phyloP scores from a whole-genome alignment of 1,284 basidiomycete species.

The Trichosporon inkin region DNA sequence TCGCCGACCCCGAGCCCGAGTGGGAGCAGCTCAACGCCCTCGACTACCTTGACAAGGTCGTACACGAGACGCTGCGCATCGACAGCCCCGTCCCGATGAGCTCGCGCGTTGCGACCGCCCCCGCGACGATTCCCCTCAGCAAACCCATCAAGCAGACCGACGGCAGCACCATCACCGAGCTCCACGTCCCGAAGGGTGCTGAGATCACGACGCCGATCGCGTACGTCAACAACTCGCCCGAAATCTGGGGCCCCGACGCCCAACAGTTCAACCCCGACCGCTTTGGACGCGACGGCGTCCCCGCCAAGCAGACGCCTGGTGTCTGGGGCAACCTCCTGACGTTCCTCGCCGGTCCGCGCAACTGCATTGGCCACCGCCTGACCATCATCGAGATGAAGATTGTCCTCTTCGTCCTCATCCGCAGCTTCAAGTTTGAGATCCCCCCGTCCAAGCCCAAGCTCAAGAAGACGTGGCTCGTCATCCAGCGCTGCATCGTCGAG shows the following conservation, averaged over 20 bases:
- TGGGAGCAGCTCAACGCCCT: constrained; percentile 49
- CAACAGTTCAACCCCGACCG: constrained; percentile 2
- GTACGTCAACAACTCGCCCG: constrained; percentile 17
- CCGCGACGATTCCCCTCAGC: constrained; percentile 61
- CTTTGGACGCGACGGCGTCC: neutral
- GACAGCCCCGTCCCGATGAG: constrained; percentile 65
- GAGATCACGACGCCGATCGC: constrained; percentile 55
- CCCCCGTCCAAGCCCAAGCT: constrained; percentile 37
- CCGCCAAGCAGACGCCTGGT: constrained; percentile 49
- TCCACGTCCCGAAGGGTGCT: constrained; percentile 60
- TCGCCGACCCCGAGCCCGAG: constrained; percentile 41
- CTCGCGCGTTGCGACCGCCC: constrained; percentile 58
- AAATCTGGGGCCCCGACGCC: constrained; percentile 1
- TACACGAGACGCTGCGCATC: constrained; percentile 64
- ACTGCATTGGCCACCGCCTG: constrained; percentile 4
- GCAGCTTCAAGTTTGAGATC: constrained; percentile 58
- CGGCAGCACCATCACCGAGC: constrained; percentile 44
- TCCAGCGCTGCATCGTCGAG: constrained; percentile 43
- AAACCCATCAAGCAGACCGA: constrained; percentile 47
- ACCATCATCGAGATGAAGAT: constrained; percentile 7
- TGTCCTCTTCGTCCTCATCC: constrained; percentile 58
- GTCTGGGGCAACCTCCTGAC: constrained; percentile 6
- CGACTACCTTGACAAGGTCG: constrained; percentile 60
- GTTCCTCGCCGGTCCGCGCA: neutral
- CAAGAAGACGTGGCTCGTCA: constrained; percentile 25